A percentile compares a stretch with the other conserved stretches of the same genome.
These are phyloP conservation scores for Colletotrichum eleusines DNA, from an alignment of 2,329 filamentous ascomycete species.

Conservation along the genomic window DNA sequence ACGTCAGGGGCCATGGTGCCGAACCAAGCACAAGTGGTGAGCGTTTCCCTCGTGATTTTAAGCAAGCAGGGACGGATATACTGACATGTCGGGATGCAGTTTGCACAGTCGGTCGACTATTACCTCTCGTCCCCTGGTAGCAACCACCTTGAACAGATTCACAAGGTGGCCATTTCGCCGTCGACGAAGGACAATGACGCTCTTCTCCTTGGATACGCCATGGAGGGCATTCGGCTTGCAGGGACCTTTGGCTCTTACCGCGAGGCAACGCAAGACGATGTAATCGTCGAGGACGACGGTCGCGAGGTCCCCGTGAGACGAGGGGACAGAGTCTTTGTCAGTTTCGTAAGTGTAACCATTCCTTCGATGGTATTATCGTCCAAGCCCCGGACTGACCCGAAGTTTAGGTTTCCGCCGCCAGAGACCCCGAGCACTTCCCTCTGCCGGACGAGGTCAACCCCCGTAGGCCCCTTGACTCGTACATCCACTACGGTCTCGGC, in stretches of 20 bases:
- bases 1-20: slow-evolving; percentile 76
- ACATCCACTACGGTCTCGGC: slow-evolving; percentile 74
- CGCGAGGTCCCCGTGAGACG: slow-evolving; percentile 63
- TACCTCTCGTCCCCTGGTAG: slow-evolving; percentile 72
- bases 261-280: slow-evolving; percentile 60
- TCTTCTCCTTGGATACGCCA: slow-evolving; percentile 74
- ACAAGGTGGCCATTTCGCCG: slow-evolving; percentile 67
- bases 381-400: not conserved
- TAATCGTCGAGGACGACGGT: slow-evolving; percentile 64
- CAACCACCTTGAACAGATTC: slow-evolving; percentile 69
- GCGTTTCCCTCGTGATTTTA: slow-evolving; percentile 44
- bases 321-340: slow-evolving; percentile 73
- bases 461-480: slow-evolving; percentile 71
- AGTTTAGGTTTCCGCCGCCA: slow-evolving; percentile 59
- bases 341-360: slow-evolving; percentile 61
- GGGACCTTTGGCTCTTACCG: slow-evolving; percentile 73
- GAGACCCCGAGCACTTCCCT: slow-evolving; percentile 71
- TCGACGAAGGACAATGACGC: slow-evolving; percentile 70
- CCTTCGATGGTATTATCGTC: too few relatives aligned
- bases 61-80: not conserved
- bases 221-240: slow-evolving; percentile 78
- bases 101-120: slow-evolving; percentile 79
- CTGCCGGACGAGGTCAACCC: slow-evolving; percentile 71
- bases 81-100: slow-evolving; percentile 56
- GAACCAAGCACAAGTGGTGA: slow-evolving; percentile 75